phyloP scores from a whole-genome alignment of 306 rosid genomes.

The Cucurbita moschata region DNA sequence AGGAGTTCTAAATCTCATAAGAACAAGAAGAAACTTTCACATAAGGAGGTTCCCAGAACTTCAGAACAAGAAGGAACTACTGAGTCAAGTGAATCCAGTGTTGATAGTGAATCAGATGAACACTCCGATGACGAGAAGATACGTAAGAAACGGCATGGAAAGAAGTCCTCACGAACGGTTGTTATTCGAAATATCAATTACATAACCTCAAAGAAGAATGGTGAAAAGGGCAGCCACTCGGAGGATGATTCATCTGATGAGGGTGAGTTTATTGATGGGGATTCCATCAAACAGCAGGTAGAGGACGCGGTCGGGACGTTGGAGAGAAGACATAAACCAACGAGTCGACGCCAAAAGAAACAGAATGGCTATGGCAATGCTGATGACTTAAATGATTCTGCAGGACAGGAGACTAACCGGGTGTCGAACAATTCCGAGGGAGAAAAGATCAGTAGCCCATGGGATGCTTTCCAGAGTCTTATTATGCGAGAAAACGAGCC shows the following conservation, averaged over 20 bases:
- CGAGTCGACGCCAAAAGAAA: conserved; percentile 36
- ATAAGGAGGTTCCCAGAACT: conserved; percentile 21
- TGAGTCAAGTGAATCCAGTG: conserved; percentile 43
- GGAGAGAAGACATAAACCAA: conserved; percentile 63
- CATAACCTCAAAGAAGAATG: conserved; percentile 75
- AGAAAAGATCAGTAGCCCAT: conserved; percentile 35
- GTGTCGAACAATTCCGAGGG: conserved; percentile 20
- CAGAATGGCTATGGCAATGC: conserved; percentile 21
- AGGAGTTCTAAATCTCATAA: conserved; percentile 32
- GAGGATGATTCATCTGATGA: conserved; percentile 57
- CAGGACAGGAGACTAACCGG: conserved; percentile 15
- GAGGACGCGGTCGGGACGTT: conserved; percentile 74
- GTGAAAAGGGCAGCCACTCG: conserved; percentile 44
- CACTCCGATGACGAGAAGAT: conserved; percentile 19
- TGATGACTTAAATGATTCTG: conserved; percentile 23
- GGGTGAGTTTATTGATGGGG: conserved; percentile 49
- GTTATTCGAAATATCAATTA: conserved; percentile 94
- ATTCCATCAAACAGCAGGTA: conserved; percentile 70
- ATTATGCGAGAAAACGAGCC: conserved; percentile 64
- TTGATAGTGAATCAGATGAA: conserved; percentile 47
- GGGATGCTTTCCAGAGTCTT: conserved; percentile 93
- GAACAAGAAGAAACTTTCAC: conserved; percentile 55
- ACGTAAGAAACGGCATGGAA: conserved; percentile 44
- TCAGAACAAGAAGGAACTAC: conserved; percentile 50
- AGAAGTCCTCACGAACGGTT: conserved; percentile 74